A percentile compares a stretch with the other conserved stretches of the same genome.
Conservation (phyloP, 2,329 filamentous ascomycete species). For the Fusarium papillatum region DNA sequence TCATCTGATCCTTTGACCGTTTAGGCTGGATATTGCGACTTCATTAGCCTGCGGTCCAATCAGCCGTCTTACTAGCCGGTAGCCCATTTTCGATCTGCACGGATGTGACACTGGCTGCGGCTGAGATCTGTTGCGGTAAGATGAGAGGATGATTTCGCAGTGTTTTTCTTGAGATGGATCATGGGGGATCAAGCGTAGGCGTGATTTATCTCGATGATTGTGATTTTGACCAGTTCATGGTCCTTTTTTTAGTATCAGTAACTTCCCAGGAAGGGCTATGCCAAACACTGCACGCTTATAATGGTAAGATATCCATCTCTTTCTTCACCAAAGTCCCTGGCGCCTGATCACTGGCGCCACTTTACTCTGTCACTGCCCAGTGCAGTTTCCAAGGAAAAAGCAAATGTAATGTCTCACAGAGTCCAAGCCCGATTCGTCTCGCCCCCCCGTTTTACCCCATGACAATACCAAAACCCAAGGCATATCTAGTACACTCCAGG, state of each 20-base stretch:
- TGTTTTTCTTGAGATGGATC: no score
- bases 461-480: not conserved
- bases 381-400: not conserved
- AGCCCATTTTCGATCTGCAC: not conserved
- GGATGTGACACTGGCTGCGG: not conserved
- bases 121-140: not conserved
- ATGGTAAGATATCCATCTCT: not conserved
- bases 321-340: not conserved
- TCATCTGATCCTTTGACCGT: not conserved
- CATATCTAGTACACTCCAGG: conserved; percentile 69
- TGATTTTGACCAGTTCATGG: not conserved
- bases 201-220: not conserved
- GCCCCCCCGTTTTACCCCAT: not conserved
- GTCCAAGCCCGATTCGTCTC: not conserved
- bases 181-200: not conserved
- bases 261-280: not conserved
- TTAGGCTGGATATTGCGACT: not conserved
- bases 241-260: not conserved
- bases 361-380: not conserved
- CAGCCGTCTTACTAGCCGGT: not conserved
- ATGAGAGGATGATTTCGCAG: not conserved
- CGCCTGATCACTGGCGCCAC: not conserved
- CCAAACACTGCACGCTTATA: not conserved
- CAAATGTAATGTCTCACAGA: not conserved
- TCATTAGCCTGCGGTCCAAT: not conserved